These are phyloP conservation scores for Colletotrichum sidae DNA, from an alignment of 2,329 filamentous ascomycete genomes.

Conservation along the genomic window DNA sequence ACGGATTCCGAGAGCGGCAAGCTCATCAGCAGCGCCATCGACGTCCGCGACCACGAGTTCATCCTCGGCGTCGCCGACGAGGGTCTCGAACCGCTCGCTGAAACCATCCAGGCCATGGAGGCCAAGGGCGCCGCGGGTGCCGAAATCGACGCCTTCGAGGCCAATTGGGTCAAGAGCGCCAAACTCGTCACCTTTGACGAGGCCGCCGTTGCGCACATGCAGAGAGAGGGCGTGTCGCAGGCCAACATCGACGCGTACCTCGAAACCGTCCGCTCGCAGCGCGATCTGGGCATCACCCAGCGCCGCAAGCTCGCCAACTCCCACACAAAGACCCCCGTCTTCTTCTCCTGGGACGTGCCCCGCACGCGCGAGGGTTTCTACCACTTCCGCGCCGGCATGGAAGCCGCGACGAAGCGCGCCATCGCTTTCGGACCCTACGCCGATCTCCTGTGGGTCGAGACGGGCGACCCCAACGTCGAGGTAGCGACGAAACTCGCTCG, in stretches of 20 bases:
- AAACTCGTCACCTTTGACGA: slow-evolving; percentile 93
- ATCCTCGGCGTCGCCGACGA: slow-evolving; percentile 86
- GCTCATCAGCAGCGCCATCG: slow-evolving; percentile 89
- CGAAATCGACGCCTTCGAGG: slow-evolving; percentile 89
- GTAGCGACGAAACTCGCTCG: slow-evolving; percentile 81
- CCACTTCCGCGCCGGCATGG: slow-evolving; percentile 87
- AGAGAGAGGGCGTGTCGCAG: slow-evolving; percentile 71
- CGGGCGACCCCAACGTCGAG: slow-evolving; percentile 84
- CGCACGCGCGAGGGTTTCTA: slow-evolving; percentile 95
- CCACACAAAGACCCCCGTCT: slow-evolving; percentile 75
- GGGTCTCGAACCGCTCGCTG: slow-evolving; percentile 82
- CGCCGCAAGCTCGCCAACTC: slow-evolving; percentile 79
- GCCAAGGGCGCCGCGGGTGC: slow-evolving; percentile 77
- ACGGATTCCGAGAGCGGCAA: slow-evolving; percentile 96
- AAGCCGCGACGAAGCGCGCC: slow-evolving; percentile 90
- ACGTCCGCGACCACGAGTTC: slow-evolving; percentile 96
- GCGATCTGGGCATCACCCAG: slow-evolving; percentile 81
- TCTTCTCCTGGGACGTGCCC: slow-evolving; percentile 92
- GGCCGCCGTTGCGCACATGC: slow-evolving; percentile 81
- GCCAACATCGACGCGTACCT: slow-evolving; percentile 77
- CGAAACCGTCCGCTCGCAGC: slow-evolving; percentile 69
- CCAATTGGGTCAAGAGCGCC: slow-evolving; percentile 87
- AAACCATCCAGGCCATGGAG: slow-evolving; percentile 93
- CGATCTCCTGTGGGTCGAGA: slow-evolving; percentile 97
- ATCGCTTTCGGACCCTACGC: slow-evolving; percentile 92